These are phyloP conservation scores for Penicillium sp. DNA, from an alignment of 2,329 filamentous ascomycete genomes.

Conservation along the genomic window DNA sequence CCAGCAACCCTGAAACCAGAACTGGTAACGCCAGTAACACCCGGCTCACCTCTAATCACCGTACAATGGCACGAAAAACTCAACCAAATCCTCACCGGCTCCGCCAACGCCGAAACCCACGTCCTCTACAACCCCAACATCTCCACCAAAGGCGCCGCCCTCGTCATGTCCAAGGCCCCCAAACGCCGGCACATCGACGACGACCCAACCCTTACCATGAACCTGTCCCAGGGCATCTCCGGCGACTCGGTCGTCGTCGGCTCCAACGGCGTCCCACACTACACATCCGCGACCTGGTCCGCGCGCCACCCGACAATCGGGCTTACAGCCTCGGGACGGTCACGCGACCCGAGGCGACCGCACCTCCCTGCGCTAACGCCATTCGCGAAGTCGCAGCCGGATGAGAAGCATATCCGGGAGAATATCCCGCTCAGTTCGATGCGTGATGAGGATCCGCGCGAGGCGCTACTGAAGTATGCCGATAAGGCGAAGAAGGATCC, in stretches of 20 bases:
- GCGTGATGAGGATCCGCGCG: conserved; percentile 94
- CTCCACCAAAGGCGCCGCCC: conserved; percentile 79
- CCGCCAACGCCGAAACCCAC: conserved; percentile 86
- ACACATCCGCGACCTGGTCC: conserved; percentile 68
- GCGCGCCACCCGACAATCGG: conserved; percentile 72
- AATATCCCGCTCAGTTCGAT: conserved; percentile 89
- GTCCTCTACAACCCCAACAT: conserved; percentile 88
- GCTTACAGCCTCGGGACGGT: conserved; percentile 76
- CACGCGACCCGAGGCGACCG: conserved; percentile 81
- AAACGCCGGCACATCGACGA: conserved; percentile 97
- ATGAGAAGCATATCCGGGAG: conserved; percentile 85
- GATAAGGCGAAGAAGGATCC: conserved; percentile 92
- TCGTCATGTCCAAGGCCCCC: conserved; percentile 89
- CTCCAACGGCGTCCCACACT: conserved; percentile 72
- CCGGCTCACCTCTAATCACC: conserved; percentile 78
- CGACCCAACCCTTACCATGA: conserved; percentile 83
- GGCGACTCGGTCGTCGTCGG: conserved; percentile 80
- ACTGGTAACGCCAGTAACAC: conserved; percentile 85
- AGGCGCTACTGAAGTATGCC: conserved; percentile 92
- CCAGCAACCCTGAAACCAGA: conserved; percentile 87
- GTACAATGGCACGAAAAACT: conserved; percentile 93
- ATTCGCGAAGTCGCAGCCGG: conserved; percentile 87
- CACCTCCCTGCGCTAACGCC: conserved; percentile 83
- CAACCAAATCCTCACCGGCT: conserved; percentile 95
- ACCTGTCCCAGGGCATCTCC: conserved; percentile 78